Evolutionary conservation across 805 yeast genomes (phyloP).

Genomic region (Myxozyma geophila): DNA sequence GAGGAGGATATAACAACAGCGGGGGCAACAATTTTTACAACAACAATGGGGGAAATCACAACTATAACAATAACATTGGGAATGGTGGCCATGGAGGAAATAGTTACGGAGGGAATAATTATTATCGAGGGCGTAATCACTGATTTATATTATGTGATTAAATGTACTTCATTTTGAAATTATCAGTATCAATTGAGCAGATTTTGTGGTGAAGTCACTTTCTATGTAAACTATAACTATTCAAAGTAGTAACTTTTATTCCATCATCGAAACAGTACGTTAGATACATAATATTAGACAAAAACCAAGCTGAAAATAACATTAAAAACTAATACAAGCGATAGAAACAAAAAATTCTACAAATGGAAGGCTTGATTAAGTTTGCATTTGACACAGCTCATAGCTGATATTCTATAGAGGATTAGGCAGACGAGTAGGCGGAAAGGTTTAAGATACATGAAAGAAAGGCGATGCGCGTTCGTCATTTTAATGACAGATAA

Average conservation of each 20-base stretch:
- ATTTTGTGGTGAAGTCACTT: neutral
- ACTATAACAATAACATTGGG: neutral
- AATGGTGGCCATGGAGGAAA: neutral
- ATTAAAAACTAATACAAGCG: conserved; percentile 9
- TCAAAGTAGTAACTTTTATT: neutral
- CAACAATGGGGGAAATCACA: conserved; percentile 9
- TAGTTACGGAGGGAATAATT: neutral
- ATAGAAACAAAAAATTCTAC: conserved; percentile 7
- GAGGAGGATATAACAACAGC: conserved; percentile 6
- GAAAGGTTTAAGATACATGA: neutral
- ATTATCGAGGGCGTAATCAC: neutral
- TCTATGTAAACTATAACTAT: neutral
- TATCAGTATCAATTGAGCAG: too few species aligned
- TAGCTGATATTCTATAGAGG: neutral
- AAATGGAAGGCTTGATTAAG: neutral
- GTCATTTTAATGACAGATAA: neutral
- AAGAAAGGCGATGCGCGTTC: conserved; percentile 4
- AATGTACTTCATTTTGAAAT: too few species aligned
- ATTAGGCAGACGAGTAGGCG: conserved; percentile 5
- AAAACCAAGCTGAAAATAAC: neutral
- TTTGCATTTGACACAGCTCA: neutral
- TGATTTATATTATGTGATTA: neutral
- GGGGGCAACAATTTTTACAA: conserved; percentile 9
- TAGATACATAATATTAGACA: neutral
- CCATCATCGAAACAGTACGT: neutral